phyloP scores from a whole-genome alignment of 2,329 filamentous ascomycete species.

The Xylaria sp. region DNA sequence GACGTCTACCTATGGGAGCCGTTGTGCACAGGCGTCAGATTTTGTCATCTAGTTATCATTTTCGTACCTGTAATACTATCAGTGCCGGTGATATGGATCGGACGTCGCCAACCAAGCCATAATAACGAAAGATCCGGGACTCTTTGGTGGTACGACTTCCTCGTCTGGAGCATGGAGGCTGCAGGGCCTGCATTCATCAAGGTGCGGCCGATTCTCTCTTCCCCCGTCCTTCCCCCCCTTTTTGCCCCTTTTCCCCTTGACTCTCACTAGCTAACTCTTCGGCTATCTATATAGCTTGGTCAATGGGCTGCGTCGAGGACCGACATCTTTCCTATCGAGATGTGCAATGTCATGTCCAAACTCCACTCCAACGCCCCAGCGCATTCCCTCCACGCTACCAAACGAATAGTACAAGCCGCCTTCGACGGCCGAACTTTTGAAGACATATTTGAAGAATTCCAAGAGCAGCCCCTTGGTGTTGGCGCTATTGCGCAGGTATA shows the following conservation, averaged over 20 bases:
- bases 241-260: background rate
- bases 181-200: conserved; percentile 98
- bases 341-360: conserved; percentile 94
- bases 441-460: conserved; percentile 96
- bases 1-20: conserved; percentile 86
- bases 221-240: background rate
- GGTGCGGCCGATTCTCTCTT: conserved; percentile 58
- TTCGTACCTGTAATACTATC: conserved; percentile 90
- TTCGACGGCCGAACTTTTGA: conserved; percentile 85
- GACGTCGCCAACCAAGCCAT: conserved; percentile 68
- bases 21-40: conserved; percentile 85
- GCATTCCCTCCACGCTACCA: conserved; percentile 84
- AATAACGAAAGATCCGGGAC: conserved; percentile 84
- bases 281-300: conserved; percentile 71
- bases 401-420: conserved; percentile 80
- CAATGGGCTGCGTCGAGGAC: conserved; percentile 98
- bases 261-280: conserved; percentile 36
- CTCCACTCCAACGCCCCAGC: conserved; percentile 95
- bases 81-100: conserved; percentile 85
- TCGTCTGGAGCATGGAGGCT: conserved; percentile 90
- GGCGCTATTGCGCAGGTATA: conserved; percentile 98
- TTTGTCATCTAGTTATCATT: conserved; percentile 85
- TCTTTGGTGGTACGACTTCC: conserved; percentile 92
- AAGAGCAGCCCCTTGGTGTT: conserved; percentile 88
- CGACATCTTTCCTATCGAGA: conserved; percentile 93